Base-by-base conservation (phyloP, 1,284 basidiomycete genomes). In the Afroboletus lepidellus region DNA sequence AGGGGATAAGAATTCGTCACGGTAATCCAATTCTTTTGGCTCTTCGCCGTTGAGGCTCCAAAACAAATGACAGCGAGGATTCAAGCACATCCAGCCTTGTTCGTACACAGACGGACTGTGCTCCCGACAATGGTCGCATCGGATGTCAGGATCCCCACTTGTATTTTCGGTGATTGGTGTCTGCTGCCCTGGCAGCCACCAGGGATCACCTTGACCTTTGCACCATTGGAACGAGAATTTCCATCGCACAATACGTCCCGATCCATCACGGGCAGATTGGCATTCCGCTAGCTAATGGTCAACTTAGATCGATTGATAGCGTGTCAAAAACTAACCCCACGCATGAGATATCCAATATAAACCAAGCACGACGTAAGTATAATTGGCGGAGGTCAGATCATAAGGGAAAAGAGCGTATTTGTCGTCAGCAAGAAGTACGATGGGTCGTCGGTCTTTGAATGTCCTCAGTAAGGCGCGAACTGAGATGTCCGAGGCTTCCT, bases 161-260 rank as follows among this genome's bases (percentile, higher is more conserved):
- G 23, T n/a, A n/a, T 36, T 44, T 20, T 41, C 29, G 23, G 46
- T 20, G 13, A 42, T 43, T 21, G 30, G 23, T 13, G n/a, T 39
- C 5, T 43, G 37, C 18, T 37, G 47, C 55, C 46, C 39, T 56
- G 56, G 30, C 9, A 32, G 34, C 60, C 66, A 67, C 55, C 63
- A 63, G 11, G 62, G 72, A 45, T 70, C 57, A 32, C 79, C 85
- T 69, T 90, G 87, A 43, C 75, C 77, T 55, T 83, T 78, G 57
- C 85, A 87, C 86, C 87, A 91, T 56, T 85, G 83, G 59, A 91
- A 91, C 7, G 84, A 81, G 59, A 91, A 90, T 64, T 91, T 91
- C 66, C 81, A 88, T 11, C 87, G 76, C 6, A 88, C 75, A 18
- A 88, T 80, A 41, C 69, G 70, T 7, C 78, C 76, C 29, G 61